These are phyloP conservation scores for Pichia eremophila DNA, from an alignment of 805 yeast species.

Conservation along the genomic window DNA sequence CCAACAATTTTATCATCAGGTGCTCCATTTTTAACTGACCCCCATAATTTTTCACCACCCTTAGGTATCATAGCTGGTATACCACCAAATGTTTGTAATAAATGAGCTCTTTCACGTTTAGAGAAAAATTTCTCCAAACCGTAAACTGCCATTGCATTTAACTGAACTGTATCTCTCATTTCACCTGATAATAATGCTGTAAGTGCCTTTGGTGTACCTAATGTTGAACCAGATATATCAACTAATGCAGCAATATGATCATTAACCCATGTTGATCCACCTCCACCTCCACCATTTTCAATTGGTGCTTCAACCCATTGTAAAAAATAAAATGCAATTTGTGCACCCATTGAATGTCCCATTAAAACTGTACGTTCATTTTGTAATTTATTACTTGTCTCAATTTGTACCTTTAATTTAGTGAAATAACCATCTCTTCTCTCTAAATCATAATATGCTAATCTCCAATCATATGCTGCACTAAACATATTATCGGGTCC, in stretches of 20 bases:
- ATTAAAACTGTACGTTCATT: constrained; percentile 66
- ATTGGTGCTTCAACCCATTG: constrained; percentile 97
- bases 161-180: constrained; percentile 94
- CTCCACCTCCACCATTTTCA: constrained; percentile 80
- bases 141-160: constrained; percentile 85
- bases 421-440: constrained; percentile 79
- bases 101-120: constrained; percentile 76
- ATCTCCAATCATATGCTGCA: constrained; percentile 95
- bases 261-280: constrained; percentile 83
- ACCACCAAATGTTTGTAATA: constrained; percentile 88
- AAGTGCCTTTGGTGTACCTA: constrained; percentile 92
- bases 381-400: constrained; percentile 39
- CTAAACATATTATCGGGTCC: constrained; percentile 84
- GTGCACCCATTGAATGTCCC: constrained; percentile 97
- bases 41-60: constrained; percentile 92
- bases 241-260: constrained; percentile 72
- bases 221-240: constrained; percentile 79
- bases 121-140: constrained; percentile 93
- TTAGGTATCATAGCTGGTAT: constrained; percentile 93
- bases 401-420: constrained; percentile 65
- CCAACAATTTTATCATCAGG: constrained; percentile 51
- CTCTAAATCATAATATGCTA: constrained; percentile 83
- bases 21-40: constrained; percentile 43
- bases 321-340: constrained; percentile 76
- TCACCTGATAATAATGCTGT: constrained; percentile 94